Evolutionary conservation across 257 asterid species (phyloP).

Genomic region (Mitragyna speciosa): DNA sequence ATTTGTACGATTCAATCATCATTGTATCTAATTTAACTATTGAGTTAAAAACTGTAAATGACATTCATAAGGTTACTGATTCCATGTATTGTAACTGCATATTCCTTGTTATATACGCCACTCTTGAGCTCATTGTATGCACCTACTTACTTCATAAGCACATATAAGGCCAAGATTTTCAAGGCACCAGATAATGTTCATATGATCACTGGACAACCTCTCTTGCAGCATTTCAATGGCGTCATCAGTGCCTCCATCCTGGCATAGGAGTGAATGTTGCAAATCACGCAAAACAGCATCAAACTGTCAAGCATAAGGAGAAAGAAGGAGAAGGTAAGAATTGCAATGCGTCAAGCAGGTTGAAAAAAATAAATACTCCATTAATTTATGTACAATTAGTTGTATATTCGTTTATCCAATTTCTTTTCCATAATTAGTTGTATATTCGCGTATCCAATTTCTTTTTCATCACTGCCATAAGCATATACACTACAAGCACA

Average conservation of each 20-base stretch:
- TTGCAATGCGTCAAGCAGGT: background rate
- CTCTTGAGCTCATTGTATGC: no score
- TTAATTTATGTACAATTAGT: background rate
- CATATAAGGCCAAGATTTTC: constrained; percentile 78
- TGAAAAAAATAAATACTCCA: background rate
- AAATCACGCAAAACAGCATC: constrained; percentile 50
- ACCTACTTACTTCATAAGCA: constrained; percentile 64
- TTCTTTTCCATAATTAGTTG: background rate
- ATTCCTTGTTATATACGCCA: no score
- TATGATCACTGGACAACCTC: constrained; percentile 48
- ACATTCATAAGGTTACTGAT: background rate
- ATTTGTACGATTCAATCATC: no score
- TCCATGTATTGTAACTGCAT: background rate
- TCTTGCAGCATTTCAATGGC: constrained; percentile 40
- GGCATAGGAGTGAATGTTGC: constrained; percentile 34
- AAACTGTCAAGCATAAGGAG: constrained; percentile 42
- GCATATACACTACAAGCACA: background rate
- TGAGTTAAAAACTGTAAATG: background rate
- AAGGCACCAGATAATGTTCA: constrained; percentile 60
- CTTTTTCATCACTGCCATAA: background rate
- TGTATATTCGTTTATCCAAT: background rate
- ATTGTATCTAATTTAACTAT: background rate
- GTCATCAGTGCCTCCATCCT: constrained; percentile 32
- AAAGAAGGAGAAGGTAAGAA: background rate
- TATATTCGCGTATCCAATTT: background rate